Percentiles rank a stretch among this genome's conserved stretches.
phyloP scores from a whole-genome alignment of 2,329 filamentous ascomycete genomes.

The Ophiostoma sp. region DNA sequence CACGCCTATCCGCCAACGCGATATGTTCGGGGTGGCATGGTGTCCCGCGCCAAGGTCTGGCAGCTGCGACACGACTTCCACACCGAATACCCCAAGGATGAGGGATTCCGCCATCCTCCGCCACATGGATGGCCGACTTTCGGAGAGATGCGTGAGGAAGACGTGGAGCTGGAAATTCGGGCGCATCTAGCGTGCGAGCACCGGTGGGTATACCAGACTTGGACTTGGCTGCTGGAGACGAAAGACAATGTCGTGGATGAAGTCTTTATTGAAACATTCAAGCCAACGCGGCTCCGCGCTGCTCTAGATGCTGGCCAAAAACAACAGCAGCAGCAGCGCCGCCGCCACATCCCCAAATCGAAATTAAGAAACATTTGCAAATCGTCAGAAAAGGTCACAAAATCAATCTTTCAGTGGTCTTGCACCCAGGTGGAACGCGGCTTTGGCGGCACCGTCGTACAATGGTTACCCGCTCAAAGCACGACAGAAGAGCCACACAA shows the following conservation, averaged over 20 bases:
- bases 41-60: slow-evolving; percentile 25
- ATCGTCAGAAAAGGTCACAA: not conserved
- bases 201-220: not conserved
- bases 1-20: not conserved
- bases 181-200: slow-evolving; percentile 5
- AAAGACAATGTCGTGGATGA: not conserved
- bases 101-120: not conserved
- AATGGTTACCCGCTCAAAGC: not conserved
- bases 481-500: not conserved
- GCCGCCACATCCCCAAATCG: not conserved
- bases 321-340: not conserved
- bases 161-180: slow-evolving; percentile 13
- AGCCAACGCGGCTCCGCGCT: not conserved
- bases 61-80: slow-evolving; percentile 24
- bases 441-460: not conserved
- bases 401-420: not conserved
- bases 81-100: not conserved
- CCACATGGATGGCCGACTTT: slow-evolving; percentile 1
- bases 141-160: slow-evolving; percentile 2
- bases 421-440: slow-evolving; percentile 2
- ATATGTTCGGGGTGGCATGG: not conserved
- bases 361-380: not conserved
- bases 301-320: not conserved
- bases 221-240: slow-evolving; percentile 7
- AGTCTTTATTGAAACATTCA: not conserved